Conservation (phyloP, 352 stramenopile species). For the Globisporangium heterothallicum region DNA sequence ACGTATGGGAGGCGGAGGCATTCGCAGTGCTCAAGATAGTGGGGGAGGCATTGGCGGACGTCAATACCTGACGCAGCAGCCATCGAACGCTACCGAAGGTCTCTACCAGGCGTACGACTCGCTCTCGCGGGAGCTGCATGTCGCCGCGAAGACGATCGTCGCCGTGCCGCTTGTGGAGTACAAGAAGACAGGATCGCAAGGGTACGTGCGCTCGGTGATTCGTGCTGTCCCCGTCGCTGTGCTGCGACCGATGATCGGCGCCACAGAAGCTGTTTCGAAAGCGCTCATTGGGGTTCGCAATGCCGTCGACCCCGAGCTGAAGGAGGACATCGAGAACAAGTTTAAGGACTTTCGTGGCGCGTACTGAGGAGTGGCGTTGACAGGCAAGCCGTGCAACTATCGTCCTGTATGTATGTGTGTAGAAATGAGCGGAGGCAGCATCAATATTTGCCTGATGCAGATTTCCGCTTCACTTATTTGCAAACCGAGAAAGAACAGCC, state of each 20-base stretch:
- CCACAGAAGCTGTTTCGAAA: slow-evolving; percentile 80
- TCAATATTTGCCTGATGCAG: background rate
- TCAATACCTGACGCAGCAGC: slow-evolving; percentile 78
- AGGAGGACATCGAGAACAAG: slow-evolving; percentile 90
- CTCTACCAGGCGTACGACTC: slow-evolving; percentile 85
- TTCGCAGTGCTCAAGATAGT: slow-evolving; percentile 63
- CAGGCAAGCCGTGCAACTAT: background rate
- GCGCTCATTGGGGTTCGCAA: slow-evolving; percentile 85
- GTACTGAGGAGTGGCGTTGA: slow-evolving; percentile 5
- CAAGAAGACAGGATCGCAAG: slow-evolving; percentile 86
- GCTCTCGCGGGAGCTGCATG: slow-evolving; percentile 74
- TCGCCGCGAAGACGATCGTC: slow-evolving; percentile 86
- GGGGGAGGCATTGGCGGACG: slow-evolving; percentile 72
- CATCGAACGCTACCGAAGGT: slow-evolving; percentile 73
- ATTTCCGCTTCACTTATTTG: background rate
- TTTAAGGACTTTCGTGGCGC: slow-evolving; percentile 80
- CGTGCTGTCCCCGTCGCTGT: slow-evolving; percentile 83
- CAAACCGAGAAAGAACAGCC: background rate
- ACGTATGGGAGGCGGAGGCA: slow-evolving; percentile 68
- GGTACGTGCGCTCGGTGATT: slow-evolving; percentile 85
- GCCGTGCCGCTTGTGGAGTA: slow-evolving; percentile 87
- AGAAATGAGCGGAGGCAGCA: background rate
- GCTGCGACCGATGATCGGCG: slow-evolving; percentile 83
- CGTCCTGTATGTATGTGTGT: background rate
- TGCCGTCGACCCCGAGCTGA: slow-evolving; percentile 82